Conservation (phyloP, 2,329 filamentous ascomycete genomes). For the Pseudogymnoascus destructans region DNA sequence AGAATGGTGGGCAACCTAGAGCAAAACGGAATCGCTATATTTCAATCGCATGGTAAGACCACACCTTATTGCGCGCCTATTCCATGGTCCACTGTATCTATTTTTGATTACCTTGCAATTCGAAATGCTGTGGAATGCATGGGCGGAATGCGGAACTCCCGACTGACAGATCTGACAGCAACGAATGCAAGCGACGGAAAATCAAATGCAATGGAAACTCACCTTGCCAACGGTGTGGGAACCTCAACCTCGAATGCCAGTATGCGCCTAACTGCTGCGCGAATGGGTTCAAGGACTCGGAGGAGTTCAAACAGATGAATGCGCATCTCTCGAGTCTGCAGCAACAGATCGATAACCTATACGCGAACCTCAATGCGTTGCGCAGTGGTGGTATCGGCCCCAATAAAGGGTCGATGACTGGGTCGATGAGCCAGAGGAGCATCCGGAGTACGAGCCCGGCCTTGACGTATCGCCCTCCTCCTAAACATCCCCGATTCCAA, state of each 20-base stretch:
- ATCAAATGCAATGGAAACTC: slow-evolving; percentile 62
- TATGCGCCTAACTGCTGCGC: slow-evolving; percentile 55
- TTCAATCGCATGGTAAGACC: slow-evolving; percentile 26
- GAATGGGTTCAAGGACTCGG: slow-evolving; percentile 80
- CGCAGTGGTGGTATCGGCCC: slow-evolving; percentile 28
- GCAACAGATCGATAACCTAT: slow-evolving; percentile 70
- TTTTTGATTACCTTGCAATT: not conserved
- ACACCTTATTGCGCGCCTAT: not conserved
- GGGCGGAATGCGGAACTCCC: not conserved
- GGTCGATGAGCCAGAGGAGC: slow-evolving; percentile 7
- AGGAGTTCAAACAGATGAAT: slow-evolving; percentile 76
- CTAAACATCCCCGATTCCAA: slow-evolving; percentile 48
- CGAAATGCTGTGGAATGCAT: not conserved
- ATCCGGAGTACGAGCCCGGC: not conserved
- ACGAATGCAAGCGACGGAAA: slow-evolving; percentile 63
- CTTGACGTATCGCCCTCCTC: not conserved
- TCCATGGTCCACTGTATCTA: not conserved
- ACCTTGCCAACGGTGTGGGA: slow-evolving; percentile 54
- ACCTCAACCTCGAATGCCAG: slow-evolving; percentile 51
- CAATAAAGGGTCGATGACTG: not conserved
- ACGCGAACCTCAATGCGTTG: slow-evolving; percentile 56
- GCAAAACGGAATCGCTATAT: slow-evolving; percentile 28
- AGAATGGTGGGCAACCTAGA: slow-evolving; percentile 21
- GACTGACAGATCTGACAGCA: slow-evolving; percentile 33
- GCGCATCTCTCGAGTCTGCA: slow-evolving; percentile 62